Evolutionary conservation across 1,284 basidiomycete species (phyloP), one percentile per base, ranked within the genome.

Genomic region (Ganoderma sinense): DNA sequence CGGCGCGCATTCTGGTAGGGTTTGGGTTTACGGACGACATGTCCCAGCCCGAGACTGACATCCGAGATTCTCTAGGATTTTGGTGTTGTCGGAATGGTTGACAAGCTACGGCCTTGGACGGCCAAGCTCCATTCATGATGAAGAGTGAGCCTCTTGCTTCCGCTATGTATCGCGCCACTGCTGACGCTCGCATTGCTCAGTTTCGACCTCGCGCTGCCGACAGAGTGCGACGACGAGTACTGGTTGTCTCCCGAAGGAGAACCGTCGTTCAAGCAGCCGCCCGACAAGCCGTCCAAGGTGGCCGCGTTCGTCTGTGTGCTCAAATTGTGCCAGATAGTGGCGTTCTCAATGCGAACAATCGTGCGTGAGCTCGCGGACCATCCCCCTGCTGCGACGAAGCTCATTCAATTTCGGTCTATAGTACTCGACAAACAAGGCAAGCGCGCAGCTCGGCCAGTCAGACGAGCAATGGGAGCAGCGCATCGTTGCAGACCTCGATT

Each of bases 1-100:
- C 89, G 87, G 74, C 85, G 91, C 1, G 86, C 86, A 0, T 97
- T 96, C 78, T 96, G 94, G 94, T 93, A 72, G 20, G 80, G n/a
- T n/a, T n/a, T n/a, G n/a, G n/a, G n/a, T n/a, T n/a, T n/a, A n/a
- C n/a, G n/a, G n/a, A n/a, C n/a, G n/a, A n/a, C n/a, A n/a, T n/a
- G n/a, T n/a, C n/a, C n/a, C n/a, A n/a, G n/a, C n/a, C n/a, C n/a
- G n/a, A n/a, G n/a, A n/a, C n/a, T n/a, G n/a, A n/a, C n/a, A n/a
- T n/a, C n/a, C n/a, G n/a, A n/a, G n/a, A n/a, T 23, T 23, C 41
- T 16, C 14, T 14, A 41, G 41, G 41, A 41, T 16, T 41, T 18
- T 41, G 41, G 41, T 41, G 41, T 16, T 41, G 18, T 14, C 16
- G 41, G 41, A 41, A 14, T 41, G 41, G 41, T 1, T 41, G 41